Evolutionary conservation across 108 stramenopile genomes (phyloP), one percentile per base, ranked within the genome.

Genomic region (Fragilaria radians): DNA sequence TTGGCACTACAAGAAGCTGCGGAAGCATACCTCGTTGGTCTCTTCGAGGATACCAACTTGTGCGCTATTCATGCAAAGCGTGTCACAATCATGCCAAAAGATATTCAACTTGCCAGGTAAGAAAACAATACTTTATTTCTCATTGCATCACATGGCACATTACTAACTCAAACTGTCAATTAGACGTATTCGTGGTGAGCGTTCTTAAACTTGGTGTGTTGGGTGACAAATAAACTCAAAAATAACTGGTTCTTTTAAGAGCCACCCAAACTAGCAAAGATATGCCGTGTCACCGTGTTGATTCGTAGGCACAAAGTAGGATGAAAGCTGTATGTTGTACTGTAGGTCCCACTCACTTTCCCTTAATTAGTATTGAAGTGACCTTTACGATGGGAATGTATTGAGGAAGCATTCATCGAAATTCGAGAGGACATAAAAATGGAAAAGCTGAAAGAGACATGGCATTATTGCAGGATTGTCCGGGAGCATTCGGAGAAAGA

Each of bases 61-160:
- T 94, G 93, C 60, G 95, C 95, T 28, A 90, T 94, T 67, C 97
- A 98, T 76, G 97, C 94, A 31, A 95, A 95, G 79, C 95, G 97
- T 82, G 95, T 98, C 22, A 98, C 97, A 22, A 98, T 98, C 81
- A 96, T 98, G 95, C 92, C 95, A 45, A 96, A 94, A 80, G 97
- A 97, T 74, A 94, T 97, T 46, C 94, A 94, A 71, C 57, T 83
- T 53, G 82, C 82, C 30, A 78, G 36, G 36, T 42, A 42, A 11
- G 36, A n/a, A n/a, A n/a, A n/a, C n/a, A n/a, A n/a, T 42, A 14
- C 36, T 42, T 42, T 42, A 42, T 11, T 42, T 7, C 36, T 42
- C 14, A 7, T 14, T 42, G 7, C 11, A 11, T 11, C 36, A 42
- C 7, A 42, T 42, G 36, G 7, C 14, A 14, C 14, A 42, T 14